phyloP scores from a whole-genome alignment of 306 rosid genomes.

The Quercus rubra region DNA sequence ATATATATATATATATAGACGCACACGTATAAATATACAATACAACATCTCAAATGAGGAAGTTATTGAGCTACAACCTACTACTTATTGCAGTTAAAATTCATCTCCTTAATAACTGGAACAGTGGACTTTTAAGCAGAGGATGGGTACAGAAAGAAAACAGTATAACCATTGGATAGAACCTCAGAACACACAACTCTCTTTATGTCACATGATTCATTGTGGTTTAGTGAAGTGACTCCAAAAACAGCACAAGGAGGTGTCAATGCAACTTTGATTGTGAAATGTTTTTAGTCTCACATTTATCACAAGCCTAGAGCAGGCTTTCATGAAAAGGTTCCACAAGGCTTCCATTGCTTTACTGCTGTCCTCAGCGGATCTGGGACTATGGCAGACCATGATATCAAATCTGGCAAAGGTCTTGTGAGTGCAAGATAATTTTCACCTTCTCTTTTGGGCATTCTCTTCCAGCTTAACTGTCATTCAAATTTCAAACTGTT shows the following conservation, averaged over 20 bases:
- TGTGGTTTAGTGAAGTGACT: no score
- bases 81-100: no score
- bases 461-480: conserved; percentile 86
- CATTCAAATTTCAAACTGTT: conserved; percentile 24
- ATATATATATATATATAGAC: neutral
- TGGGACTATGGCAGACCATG: no score
- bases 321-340: conserved; percentile 7
- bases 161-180: neutral
- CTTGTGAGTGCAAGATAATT: conserved; percentile 84
- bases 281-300: neutral
- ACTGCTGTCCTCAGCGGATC: no score
- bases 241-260: neutral
- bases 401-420: conserved; percentile 50
- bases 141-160: no score
- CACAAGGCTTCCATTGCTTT: neutral
- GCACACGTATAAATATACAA: no score
- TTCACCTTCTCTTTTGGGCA: conserved; percentile 57
- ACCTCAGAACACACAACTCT: neutral
- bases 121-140: no score
- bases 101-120: no score
- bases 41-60: no score
- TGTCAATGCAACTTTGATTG: neutral
- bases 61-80: no score
- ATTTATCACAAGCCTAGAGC: conserved; percentile 4
- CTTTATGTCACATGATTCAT: neutral